Evolutionary conservation across 176 grass and related monocot species (phyloP).

Genomic region (Cenchrus fungigraminus): DNA sequence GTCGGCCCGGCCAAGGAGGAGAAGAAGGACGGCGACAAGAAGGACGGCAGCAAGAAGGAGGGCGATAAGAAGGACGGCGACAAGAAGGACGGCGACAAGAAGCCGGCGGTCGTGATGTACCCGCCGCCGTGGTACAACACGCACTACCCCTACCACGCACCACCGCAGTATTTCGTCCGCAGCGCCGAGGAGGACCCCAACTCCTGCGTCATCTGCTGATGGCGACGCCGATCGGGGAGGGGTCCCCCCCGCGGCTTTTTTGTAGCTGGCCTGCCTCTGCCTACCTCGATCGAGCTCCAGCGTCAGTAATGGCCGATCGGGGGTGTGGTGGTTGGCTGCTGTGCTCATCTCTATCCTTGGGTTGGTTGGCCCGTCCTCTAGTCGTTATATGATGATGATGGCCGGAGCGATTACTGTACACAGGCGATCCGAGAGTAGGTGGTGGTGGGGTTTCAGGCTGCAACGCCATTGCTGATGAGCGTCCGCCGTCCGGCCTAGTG

Average conservation of each 20-base stretch:
- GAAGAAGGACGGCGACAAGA: constrained; percentile 50
- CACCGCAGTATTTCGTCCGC: constrained; percentile 48
- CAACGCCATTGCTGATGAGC: neutral
- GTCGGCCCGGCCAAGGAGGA: constrained; percentile 53
- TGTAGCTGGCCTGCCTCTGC: neutral
- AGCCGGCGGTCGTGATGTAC: neutral
- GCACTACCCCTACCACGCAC: neutral
- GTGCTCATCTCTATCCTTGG: neutral
- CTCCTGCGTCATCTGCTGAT: constrained; percentile 72
- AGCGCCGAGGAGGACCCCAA: constrained; percentile 81
- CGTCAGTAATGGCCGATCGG: constrained; percentile 5
- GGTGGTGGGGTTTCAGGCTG: neutral
- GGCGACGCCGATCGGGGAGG: neutral
- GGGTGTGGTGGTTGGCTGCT: constrained; percentile 32
- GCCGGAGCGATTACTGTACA: neutral
- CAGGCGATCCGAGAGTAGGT: neutral
- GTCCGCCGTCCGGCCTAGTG: neutral
- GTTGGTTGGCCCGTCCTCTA: neutral
- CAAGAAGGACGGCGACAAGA: constrained; percentile 7
- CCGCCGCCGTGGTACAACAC: constrained; percentile 17
- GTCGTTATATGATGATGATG: neutral
- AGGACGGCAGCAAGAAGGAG: constrained; percentile 19
- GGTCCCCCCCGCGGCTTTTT: neutral
- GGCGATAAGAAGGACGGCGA: neutral
- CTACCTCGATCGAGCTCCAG: neutral